Evolutionary conservation across 148 eudicot genomes (phyloP).

Genomic region (Rhododendron ferrugineum): DNA sequence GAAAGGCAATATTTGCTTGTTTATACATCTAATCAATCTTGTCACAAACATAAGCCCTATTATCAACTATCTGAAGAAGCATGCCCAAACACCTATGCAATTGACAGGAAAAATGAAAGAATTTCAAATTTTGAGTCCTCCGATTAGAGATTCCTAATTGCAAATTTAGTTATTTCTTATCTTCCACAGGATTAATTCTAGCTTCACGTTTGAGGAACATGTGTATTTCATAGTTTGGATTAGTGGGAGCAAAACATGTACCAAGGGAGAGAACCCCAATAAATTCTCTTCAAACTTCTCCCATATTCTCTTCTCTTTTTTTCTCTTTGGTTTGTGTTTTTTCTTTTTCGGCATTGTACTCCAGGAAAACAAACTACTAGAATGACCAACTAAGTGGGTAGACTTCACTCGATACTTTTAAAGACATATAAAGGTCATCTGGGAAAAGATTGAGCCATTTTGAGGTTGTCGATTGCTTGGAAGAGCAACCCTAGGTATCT

Average conservation of each 20-base stretch:
- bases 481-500: neutral
- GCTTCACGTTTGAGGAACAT: neutral
- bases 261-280: neutral
- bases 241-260: neutral
- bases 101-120: neutral
- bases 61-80: constrained; percentile 85
- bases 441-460: neutral
- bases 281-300: neutral
- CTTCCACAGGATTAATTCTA: neutral
- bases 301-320: neutral
- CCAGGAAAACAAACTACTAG: neutral
- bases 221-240: neutral
- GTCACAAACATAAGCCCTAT: constrained; percentile 69
- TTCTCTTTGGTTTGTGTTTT: neutral
- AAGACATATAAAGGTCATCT: neutral
- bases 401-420: neutral
- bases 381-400: neutral
- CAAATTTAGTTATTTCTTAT: neutral
- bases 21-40: constrained; percentile 85
- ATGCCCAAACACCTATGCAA: constrained; percentile 64
- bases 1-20: constrained; percentile 70
- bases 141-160: neutral
- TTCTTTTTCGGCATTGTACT: neutral
- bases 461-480: neutral
- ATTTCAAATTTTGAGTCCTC: neutral